phyloP scores from a whole-genome alignment of 78 protist genomes.

The Guillardia theta region DNA sequence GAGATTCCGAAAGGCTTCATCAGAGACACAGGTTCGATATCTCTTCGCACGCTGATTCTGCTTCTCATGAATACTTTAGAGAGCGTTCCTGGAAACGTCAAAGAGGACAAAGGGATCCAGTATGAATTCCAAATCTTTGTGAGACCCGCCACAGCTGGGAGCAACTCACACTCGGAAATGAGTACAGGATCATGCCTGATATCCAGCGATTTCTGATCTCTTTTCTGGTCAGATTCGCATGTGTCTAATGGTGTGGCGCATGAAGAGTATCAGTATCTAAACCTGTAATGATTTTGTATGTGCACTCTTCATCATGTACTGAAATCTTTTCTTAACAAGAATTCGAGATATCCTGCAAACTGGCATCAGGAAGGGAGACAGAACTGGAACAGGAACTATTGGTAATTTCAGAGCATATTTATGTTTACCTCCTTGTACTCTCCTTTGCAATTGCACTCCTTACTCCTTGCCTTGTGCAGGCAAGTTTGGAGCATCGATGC shows the following conservation, averaged over 20 bases:
- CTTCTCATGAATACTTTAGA: no score
- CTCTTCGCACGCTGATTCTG: no score
- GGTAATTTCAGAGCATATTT: slow-evolving; percentile 65
- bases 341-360: slow-evolving; percentile 54
- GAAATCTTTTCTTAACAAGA: background rate
- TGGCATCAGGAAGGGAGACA: slow-evolving; percentile 69
- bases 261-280: slow-evolving; percentile 82
- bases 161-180: no score
- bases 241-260: no score
- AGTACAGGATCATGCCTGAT: no score
- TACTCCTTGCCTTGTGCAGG: no score
- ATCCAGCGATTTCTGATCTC: no score
- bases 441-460: no score
- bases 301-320: background rate
- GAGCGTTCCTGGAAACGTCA: background rate
- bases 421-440: no score
- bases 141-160: no score
- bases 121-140: slow-evolving; percentile 15
- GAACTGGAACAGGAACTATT: slow-evolving; percentile 88
- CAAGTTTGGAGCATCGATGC: slow-evolving; percentile 74
- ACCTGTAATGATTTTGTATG: slow-evolving; percentile 22
- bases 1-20: background rate
- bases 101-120: background rate
- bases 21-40: background rate
- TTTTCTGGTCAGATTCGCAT: no score